phyloP scores from a whole-genome alignment of 768 basidiomycete species.

The Kondoa malvinella region DNA sequence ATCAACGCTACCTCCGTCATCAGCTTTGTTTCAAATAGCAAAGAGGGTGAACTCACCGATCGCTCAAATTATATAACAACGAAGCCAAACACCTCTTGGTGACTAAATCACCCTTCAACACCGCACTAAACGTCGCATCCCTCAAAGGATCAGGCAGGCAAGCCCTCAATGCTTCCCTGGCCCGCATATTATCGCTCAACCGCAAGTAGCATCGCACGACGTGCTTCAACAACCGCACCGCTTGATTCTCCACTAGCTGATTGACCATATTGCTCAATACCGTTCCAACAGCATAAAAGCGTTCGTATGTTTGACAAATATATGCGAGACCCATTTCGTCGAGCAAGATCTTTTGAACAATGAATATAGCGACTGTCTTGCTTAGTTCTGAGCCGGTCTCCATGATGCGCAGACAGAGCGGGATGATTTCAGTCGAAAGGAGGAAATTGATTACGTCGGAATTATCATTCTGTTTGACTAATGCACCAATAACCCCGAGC shows the following conservation, averaged over 20 bases:
- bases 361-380: slow-evolving; percentile 98
- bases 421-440: slow-evolving; percentile 97
- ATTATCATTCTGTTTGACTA: slow-evolving; percentile 99
- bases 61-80: slow-evolving; percentile 58
- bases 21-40: no score
- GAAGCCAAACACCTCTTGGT: slow-evolving; percentile 76
- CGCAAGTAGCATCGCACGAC: slow-evolving; percentile 94
- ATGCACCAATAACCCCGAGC: slow-evolving; percentile 94
- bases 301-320: slow-evolving; percentile 99
- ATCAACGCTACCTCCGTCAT: no score
- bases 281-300: slow-evolving; percentile 97
- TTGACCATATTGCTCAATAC: slow-evolving; percentile 98
- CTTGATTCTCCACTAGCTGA: slow-evolving; percentile 93
- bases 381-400: slow-evolving; percentile 96
- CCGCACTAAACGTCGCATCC: slow-evolving; percentile 74
- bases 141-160: slow-evolving; percentile 89
- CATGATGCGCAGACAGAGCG: slow-evolving; percentile 97
- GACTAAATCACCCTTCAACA: slow-evolving; percentile 97
- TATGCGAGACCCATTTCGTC: slow-evolving; percentile 96
- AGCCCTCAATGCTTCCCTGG: slow-evolving; percentile 82
- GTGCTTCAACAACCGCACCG: slow-evolving; percentile 86
- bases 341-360: slow-evolving; percentile 85
- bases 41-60: slow-evolving; percentile 30
- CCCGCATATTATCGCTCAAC: slow-evolving; percentile 90
- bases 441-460: slow-evolving; percentile 97